Conservation (phyloP, 1,284 basidiomycete species). For the Pyrrhoderma noxium region DNA sequence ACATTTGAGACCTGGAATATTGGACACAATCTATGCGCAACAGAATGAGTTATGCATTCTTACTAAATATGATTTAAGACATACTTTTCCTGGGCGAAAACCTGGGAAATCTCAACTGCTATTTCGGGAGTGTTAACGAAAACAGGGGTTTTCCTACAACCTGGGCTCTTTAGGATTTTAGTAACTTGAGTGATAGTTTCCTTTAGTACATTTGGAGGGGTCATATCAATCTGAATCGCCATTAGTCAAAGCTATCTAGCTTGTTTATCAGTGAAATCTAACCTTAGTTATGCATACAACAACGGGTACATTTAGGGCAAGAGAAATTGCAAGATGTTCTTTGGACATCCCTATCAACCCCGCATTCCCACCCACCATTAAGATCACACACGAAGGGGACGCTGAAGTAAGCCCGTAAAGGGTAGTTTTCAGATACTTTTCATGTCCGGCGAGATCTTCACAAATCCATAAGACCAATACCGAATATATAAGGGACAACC, state of each 20-base stretch:
- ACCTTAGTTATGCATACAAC: conserved; percentile 94
- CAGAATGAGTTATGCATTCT: neutral
- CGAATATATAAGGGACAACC: conserved; percentile 14
- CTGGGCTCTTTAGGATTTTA: conserved; percentile 91
- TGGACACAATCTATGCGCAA: conserved; percentile 65
- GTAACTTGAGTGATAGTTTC: conserved; percentile 90
- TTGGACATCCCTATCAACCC: conserved; percentile 97
- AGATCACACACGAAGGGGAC: conserved; percentile 89
- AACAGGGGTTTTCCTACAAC: conserved; percentile 79
- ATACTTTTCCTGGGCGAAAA: conserved; percentile 65
- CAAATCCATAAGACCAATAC: neutral
- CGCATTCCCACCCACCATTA: conserved; percentile 96
- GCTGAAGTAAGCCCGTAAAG: conserved; percentile 93
- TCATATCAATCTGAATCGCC: conserved; percentile 90
- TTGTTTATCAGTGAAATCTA: conserved; percentile 13
- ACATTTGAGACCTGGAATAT: conserved; percentile 95
- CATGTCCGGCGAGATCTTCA: conserved; percentile 83
- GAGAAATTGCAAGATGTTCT: conserved; percentile 90
- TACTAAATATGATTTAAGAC: conserved; percentile 18
- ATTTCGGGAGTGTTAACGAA: conserved; percentile 71
- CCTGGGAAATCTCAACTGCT: conserved; percentile 70
- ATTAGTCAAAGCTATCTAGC: neutral
- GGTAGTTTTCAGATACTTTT: conserved; percentile 88
- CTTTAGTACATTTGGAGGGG: conserved; percentile 82
- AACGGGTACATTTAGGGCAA: conserved; percentile 91